Base-by-base conservation (phyloP, 805 yeast species). In the Yarrowia divulgata region DNA sequence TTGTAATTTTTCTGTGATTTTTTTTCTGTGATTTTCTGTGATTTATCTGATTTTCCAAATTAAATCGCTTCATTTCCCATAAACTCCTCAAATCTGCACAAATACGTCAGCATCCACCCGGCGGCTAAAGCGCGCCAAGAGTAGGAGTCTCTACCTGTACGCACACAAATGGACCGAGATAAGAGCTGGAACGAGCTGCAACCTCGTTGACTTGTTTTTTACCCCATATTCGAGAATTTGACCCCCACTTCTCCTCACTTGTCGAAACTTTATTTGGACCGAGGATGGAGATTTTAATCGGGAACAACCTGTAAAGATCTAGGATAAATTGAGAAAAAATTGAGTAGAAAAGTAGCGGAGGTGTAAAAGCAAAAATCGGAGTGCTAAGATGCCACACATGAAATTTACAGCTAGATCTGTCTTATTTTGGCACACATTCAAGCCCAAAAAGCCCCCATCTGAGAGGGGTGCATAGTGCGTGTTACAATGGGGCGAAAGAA, bases 201-300 rank as follows among this genome's bases (percentile, higher is more conserved):
- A 23, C 34, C 32, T 12, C 50, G 7, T 0, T 5, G 16, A 8
- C 3, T 35, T 5, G 18, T 13, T 14, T 48, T 46, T 23, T 48
- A 48, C 52, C 52, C 52, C 35, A 48, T 48, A 16, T 29, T 48
- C 52, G 12, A 29, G 35, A 46, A 23, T 10, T 19, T 18, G 50
- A 48, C 52, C 52, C 52, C 52, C 52, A 48, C 52, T 29, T 48
- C 35, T 29, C 52, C 52, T 14, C 52, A 19, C 48, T 16, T 14
- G 9, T 29, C 12, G 35, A 32, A 48, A 29, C 34, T 14, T 46
- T 46, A 42, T 16, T 42, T 14, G 5, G 45, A 39, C 42, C 42
- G n/a, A n/a, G n/a, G n/a, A n/a, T n/a, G n/a, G n/a, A n/a, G n/a
- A n/a, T n/a, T n/a, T n/a, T n/a, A n/a, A n/a, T n/a, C n/a, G n/a